Conservation (phyloP, 148 eudicot genomes). For the Nepenthes gracilis region DNA sequence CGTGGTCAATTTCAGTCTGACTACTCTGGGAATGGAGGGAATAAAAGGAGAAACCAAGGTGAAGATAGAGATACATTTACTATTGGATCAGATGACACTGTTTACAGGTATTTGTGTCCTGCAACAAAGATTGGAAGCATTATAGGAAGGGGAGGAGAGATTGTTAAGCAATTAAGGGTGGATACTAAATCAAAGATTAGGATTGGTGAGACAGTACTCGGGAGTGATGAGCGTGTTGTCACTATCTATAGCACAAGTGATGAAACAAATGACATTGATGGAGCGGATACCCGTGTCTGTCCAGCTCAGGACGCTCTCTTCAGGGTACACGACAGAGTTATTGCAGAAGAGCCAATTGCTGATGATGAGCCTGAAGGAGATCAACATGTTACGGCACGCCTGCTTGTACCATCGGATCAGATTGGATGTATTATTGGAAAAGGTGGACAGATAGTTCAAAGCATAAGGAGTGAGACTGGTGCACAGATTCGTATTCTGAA, state of each 20-base stretch:
- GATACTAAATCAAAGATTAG: constrained; percentile 84
- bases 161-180: constrained; percentile 69
- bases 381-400: constrained; percentile 55
- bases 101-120: constrained; percentile 85
- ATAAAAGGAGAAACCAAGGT: constrained; percentile 61
- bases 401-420: constrained; percentile 93
- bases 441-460: constrained; percentile 90
- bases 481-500: constrained; percentile 88
- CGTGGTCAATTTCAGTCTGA: constrained; percentile 59
- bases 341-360: constrained; percentile 51
- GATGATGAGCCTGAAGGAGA: constrained; percentile 47
- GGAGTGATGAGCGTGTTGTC: constrained; percentile 76
- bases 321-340: constrained; percentile 77
- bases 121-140: constrained; percentile 88
- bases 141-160: constrained; percentile 98
- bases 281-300: constrained; percentile 48
- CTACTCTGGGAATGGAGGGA: constrained; percentile 58
- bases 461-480: constrained; percentile 79
- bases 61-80: constrained; percentile 50
- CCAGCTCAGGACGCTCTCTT: constrained; percentile 95
- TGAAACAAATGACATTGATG: constrained; percentile 65
- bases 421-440: constrained; percentile 96
- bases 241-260: constrained; percentile 69
- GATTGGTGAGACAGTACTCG: constrained; percentile 84
- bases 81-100: constrained; percentile 78